phyloP scores from a whole-genome alignment of 441 rosid species.

The Syzygium syzygioides region DNA sequence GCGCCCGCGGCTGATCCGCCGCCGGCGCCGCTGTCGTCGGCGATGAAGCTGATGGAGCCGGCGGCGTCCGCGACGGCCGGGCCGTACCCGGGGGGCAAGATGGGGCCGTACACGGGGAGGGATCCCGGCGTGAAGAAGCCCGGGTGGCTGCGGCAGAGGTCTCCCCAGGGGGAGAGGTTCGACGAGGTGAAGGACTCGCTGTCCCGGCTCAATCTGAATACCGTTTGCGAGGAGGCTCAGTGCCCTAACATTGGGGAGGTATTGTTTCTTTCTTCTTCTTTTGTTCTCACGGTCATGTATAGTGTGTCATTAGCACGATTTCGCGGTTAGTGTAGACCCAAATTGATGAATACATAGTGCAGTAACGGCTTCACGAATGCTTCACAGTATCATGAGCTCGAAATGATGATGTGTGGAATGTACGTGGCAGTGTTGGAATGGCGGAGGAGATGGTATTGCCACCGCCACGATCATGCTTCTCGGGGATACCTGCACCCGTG shows the following conservation, averaged over 20 bases:
- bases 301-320: neutral
- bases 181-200: conserved; percentile 69
- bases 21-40: conserved; percentile 8
- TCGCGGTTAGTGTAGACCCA: neutral
- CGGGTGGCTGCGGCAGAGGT: conserved; percentile 82
- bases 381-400: neutral
- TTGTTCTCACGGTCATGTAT: neutral
- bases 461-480: conserved; percentile 97
- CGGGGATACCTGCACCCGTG: conserved; percentile 98
- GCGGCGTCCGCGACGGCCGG: conserved; percentile 18
- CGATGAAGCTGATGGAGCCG: conserved; percentile 8
- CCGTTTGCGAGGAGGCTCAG: conserved; percentile 97
- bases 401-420: neutral
- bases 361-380: neutral
- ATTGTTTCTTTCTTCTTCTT: neutral
- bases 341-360: neutral
- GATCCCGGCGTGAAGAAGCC: conserved; percentile 86
- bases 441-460: conserved; percentile 93
- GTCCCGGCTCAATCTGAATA: conserved; percentile 71
- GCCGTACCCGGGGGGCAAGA: conserved; percentile 47
- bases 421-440: conserved; percentile 86
- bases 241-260: conserved; percentile 98
- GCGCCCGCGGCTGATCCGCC: conserved; percentile 5
- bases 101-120: conserved; percentile 71
- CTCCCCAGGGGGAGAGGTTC: conserved; percentile 83